Conservation (phyloP, 306 rosid genomes). For the Medicago arabica region DNA sequence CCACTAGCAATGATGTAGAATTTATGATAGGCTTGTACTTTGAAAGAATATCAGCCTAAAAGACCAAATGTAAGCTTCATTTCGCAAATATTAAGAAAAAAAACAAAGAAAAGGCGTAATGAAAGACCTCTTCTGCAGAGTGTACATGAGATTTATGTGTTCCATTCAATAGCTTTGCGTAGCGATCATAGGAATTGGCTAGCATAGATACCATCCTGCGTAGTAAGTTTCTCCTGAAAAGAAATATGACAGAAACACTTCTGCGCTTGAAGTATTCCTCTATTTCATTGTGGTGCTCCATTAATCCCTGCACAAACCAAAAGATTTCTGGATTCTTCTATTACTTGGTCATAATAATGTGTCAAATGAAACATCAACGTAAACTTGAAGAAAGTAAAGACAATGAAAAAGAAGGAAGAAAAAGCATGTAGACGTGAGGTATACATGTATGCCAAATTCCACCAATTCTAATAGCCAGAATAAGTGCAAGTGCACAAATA, state of each 20-base stretch:
- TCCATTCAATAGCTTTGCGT: constrained; percentile 92
- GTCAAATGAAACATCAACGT: constrained; percentile 24
- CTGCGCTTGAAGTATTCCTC: constrained; percentile 77
- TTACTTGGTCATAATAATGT: background rate
- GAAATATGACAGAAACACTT: constrained; percentile 80
- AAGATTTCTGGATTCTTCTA: constrained; percentile 38
- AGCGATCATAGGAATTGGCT: constrained; percentile 90
- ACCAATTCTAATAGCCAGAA: constrained; percentile 24
- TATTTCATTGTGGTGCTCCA: constrained; percentile 79
- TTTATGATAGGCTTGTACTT: constrained; percentile 81
- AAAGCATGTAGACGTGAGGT: constrained; percentile 24
- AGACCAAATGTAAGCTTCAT: constrained; percentile 38
- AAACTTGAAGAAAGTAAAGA: constrained; percentile 15
- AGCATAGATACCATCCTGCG: constrained; percentile 81
- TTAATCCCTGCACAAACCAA: constrained; percentile 67
- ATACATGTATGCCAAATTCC: constrained; percentile 8
- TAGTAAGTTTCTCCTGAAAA: constrained; percentile 80
- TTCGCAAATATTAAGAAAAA: constrained; percentile 15
- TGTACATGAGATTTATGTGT: constrained; percentile 96
- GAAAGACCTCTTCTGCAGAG: constrained; percentile 77
- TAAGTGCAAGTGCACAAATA: background rate
- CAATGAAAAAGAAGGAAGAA: background rate
- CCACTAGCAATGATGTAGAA: constrained; percentile 59
- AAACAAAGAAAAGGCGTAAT: constrained; percentile 22
- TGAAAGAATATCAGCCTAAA: constrained; percentile 82